Percentiles rank a stretch among this genome's conserved stretches.
These are phyloP conservation scores for Stevia rebaudiana DNA, from an alignment of 140 eudicot genomes.

Conservation along the genomic window DNA sequence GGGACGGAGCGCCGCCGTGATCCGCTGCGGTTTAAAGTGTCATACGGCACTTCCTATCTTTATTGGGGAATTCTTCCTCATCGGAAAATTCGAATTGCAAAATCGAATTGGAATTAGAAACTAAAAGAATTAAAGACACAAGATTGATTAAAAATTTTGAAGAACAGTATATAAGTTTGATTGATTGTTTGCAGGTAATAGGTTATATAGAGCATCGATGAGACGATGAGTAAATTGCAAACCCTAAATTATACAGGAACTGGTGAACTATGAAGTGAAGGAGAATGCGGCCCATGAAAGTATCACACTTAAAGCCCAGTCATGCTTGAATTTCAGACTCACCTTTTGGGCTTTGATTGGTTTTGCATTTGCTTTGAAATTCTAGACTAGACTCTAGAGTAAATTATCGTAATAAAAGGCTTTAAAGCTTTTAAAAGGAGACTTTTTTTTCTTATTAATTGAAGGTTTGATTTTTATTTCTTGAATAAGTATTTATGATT, in stretches of 20 bases:
- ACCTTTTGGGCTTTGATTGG: background rate
- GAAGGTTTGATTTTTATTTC: no score
- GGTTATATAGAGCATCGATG: background rate
- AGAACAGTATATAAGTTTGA: background rate
- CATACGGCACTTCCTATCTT: constrained; percentile 78
- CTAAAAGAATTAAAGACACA: background rate
- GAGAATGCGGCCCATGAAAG: background rate
- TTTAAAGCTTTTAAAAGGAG: no score
- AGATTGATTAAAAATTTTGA: background rate
- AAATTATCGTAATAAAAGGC: no score
- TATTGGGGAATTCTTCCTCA: constrained; percentile 38
- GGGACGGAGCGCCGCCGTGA: constrained; percentile 35
- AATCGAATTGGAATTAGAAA: background rate
- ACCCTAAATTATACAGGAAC: background rate
- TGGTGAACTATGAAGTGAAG: background rate
- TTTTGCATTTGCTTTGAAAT: no score
- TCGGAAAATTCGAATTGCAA: background rate
- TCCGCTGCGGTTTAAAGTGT: constrained; percentile 55
- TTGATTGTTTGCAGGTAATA: background rate
- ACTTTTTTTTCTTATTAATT: no score
- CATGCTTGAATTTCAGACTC: background rate
- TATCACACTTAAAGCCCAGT: background rate
- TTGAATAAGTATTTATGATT: no score
- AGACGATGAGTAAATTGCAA: background rate
- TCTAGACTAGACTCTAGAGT: no score